Base-by-base conservation (phyloP, 1,284 basidiomycete species). In the Mycosarcoma maydis region DNA sequence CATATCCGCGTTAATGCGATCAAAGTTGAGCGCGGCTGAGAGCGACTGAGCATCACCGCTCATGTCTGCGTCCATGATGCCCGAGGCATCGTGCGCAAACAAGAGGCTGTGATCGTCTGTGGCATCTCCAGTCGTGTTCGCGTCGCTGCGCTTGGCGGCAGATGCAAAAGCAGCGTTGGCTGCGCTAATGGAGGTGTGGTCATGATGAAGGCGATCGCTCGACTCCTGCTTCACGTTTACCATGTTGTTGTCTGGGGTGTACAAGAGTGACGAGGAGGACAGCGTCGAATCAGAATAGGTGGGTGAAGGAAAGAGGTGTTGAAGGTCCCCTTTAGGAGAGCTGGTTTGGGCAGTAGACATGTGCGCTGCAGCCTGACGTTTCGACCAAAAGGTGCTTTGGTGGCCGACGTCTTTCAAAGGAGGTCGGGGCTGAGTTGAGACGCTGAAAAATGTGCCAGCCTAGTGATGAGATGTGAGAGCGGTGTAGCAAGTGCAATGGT, bases 151-250 rank as follows among this genome's bases (percentile, higher is more conserved):
- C 38, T 55, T 47, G 19, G 62, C 65, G n/a, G 53, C 64, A 41
- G 68, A 64, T 27, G 57, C 44, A 38, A 75, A 72, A 14, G 64
- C 68, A 10, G 64, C 70, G 46, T 69, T 70, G 43, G 70, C 70
- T 24, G 69, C 70, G 29, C 39, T 62, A 47, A 69, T 55, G 17
- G 66, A 69, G 14, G 47, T 47, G 33, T 51, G 47, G 29, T 62
- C 47, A 16, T 65, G 44, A 24, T 52, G 54, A 20, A 72, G 52
- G 38, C 68, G 58, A 17, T 53, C 40, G 39, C 41, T 36, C 43
- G 19, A 34, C 13, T 51, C 48, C 37, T 58, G 62, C 22, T 40
- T 30, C 19, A 41, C 34, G 33, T 23, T 37, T 22, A 40, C 22
- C 50, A 54, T 52, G n/a, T 27, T 41, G 62, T 61, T 60, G 22